A percentile compares a stretch with the other conserved stretches of the same genome.
Conservation (phyloP, 116 monocot species). For the Dioscorea cayenensis region DNA sequence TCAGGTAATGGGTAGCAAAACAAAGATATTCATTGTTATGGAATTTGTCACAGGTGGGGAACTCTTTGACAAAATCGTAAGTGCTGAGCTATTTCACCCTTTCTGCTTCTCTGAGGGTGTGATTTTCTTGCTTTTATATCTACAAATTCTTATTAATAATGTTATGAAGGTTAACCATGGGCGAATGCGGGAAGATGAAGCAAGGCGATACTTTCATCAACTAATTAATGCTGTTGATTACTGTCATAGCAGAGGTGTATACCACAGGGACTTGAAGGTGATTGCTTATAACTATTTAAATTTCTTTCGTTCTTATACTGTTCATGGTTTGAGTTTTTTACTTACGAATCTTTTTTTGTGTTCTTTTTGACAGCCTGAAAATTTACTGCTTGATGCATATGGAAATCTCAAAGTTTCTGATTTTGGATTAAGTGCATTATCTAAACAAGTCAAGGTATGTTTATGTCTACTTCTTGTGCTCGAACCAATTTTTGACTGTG, state of each 20-base stretch:
- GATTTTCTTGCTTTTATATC: not conserved
- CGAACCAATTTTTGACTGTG: not conserved
- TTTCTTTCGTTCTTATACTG: not conserved
- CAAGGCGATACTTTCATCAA: slow-evolving; percentile 76
- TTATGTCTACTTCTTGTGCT: not conserved
- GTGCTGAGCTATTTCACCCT: slow-evolving; percentile 8
- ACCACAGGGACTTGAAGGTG: slow-evolving; percentile 78
- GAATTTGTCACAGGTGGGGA: slow-evolving; percentile 86
- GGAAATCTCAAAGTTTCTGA: slow-evolving; percentile 87
- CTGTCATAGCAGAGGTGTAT: slow-evolving; percentile 89
- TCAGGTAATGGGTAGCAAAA: slow-evolving; percentile 89
- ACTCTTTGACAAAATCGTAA: slow-evolving; percentile 95
- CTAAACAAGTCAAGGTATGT: slow-evolving; percentile 79
- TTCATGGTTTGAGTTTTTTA: not conserved
- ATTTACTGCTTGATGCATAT: slow-evolving; percentile 66
- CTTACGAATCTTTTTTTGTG: not conserved
- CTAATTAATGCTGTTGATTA: slow-evolving; percentile 93
- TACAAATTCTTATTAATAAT: not conserved
- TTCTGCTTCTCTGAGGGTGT: not conserved
- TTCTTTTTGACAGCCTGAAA: slow-evolving; percentile 61
- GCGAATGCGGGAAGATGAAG: slow-evolving; percentile 75
- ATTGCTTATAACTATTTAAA: not conserved
- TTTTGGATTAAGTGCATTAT: slow-evolving; percentile 84
- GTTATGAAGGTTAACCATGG: slow-evolving; percentile 62
- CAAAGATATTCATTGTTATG: slow-evolving; percentile 81